Evolutionary conservation across 371 early-diverging fungal genomes (phyloP), one percentile per base, ranked within the genome.

Genomic region (Coemansia sp.): DNA sequence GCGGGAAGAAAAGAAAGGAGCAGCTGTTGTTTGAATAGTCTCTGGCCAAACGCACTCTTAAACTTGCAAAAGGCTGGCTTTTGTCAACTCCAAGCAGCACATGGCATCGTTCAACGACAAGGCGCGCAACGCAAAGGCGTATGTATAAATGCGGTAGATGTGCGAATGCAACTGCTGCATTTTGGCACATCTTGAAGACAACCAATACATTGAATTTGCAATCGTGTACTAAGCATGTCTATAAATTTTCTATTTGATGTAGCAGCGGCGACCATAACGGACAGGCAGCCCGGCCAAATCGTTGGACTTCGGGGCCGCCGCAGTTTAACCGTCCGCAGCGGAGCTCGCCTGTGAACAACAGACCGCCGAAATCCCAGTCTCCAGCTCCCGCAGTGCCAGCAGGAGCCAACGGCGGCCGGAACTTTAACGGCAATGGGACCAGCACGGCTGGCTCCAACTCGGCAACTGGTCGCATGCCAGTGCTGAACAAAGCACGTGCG

Each of bases 231-330:
- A 30, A 30, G 5, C 47, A 5, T 48, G 4, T 20, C 28, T 28
- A 0, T 47, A 11, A 7, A 3, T 12, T 40, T 3, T 23, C 8
- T 14, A 39, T 51, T 8, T 12, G 7, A 16, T 25, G n/a, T 6
- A 18, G 12, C 20, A 33, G 30, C 12, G 44, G 48, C 30, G 52
- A 12, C 39, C 47, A 21, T 23, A 28, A 23, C 51, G 65, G 42
- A 8, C 51, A 20, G 59, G 53, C 47, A 3, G 56, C 40, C 14
- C 53, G 62, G 69, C 23, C 54, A 11, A 44, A 42, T 40, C 56
- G 69, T 20, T 78, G 78, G 78, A 69, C 54, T 42, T 51, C 78
- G 7, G 78, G 78, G 0, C 73, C 78, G 21, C 74, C 78, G 11
- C 78, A 64, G 23, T 44, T 72, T 18, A 37, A 40, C 18, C 69